Percentiles rank a stretch among this genome's conserved stretches.
Evolutionary conservation across 345 rosid species (phyloP).

Genomic region (Gossypium sturtianum): DNA sequence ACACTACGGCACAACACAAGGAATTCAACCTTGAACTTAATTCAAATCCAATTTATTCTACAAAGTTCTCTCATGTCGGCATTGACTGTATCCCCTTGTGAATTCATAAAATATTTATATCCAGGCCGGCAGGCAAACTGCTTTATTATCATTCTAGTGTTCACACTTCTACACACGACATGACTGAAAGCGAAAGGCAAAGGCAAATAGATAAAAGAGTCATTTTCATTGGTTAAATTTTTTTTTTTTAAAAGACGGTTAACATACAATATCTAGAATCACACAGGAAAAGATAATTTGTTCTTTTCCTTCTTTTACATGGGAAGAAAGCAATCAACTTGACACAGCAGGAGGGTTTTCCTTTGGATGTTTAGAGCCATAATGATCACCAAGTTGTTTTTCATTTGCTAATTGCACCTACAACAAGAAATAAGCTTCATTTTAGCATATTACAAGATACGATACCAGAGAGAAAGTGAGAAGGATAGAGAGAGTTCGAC

Average conservation of each 20-base stretch:
- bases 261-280: neutral
- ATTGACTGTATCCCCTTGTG: neutral
- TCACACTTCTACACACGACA: neutral
- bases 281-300: neutral
- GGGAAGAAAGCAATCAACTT: constrained; percentile 24
- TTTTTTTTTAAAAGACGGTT: neutral
- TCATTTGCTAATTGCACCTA: constrained; percentile 60
- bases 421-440: constrained; percentile 11
- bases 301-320: neutral
- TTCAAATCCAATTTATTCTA: neutral
- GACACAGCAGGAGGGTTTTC: constrained; percentile 51
- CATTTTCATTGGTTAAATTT: neutral
- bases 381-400: constrained; percentile 68
- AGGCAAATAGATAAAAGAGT: neutral
- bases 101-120: neutral
- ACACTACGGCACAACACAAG: neutral
- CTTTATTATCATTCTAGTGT: constrained; percentile 1
- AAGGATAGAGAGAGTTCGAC: neutral
- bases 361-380: constrained; percentile 62
- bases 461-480: neutral
- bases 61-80: neutral
- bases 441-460: neutral
- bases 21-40: neutral
- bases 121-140: neutral
- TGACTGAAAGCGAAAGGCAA: neutral